A percentile compares a stretch with the other conserved stretches of the same genome.
Conservation (phyloP, 129 eudicot species). For the carrot (Daucus carota) region DH1_v3.0 NC_030381.2:42310501-42311000, state of each 20-base stretch:
- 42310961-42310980: not conserved
- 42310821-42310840: not conserved
- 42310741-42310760: conserved; percentile 90
- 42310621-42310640: not conserved
- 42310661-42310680: not conserved
- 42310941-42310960: not conserved
- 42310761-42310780: conserved; percentile 92
- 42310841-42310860: not conserved
- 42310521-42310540: too few relatives aligned
- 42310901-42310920: not conserved
- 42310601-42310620: not conserved
- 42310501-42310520: too few relatives aligned
- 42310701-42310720: not conserved
- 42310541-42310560: too few relatives aligned
- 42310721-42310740: conserved; percentile 85
- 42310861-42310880: not conserved
- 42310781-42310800: conserved; percentile 97
- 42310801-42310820: not conserved
- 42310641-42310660: not conserved
- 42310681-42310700: not conserved
- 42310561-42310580: too few relatives aligned
- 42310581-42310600: not conserved
- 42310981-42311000: not conserved
- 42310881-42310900: not conserved
- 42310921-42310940: not conserved